Conservation (phyloP, 225 moss, liverwort and hornwort species). For the Sphagnum tenellum region DNA sequence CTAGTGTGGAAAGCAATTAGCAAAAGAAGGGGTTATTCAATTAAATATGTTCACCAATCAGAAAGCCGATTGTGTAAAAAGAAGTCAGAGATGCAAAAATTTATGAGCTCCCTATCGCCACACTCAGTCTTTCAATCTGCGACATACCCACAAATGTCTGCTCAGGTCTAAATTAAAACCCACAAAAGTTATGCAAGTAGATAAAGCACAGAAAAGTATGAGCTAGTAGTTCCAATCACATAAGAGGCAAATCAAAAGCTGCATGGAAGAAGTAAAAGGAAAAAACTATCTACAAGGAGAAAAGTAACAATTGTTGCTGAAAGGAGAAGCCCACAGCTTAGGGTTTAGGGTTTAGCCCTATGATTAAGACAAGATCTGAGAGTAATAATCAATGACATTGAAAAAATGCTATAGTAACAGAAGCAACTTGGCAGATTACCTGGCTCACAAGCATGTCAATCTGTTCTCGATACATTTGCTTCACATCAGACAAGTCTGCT, state of each 20-base stretch:
- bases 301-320: too few species aligned
- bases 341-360: too few species aligned
- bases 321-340: background rate
- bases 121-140: slow-evolving; percentile 93
- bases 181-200: too few species aligned
- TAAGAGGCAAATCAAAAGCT: slow-evolving; percentile 1
- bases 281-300: background rate
- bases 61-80: slow-evolving; percentile 7
- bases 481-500: slow-evolving; percentile 95
- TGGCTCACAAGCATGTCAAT: slow-evolving; percentile 95
- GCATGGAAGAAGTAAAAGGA: background rate
- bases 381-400: too few species aligned
- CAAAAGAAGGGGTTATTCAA: too few species aligned
- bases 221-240: background rate
- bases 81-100: background rate
- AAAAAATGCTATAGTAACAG: too few species aligned
- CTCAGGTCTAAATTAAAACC: too few species aligned
- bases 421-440: slow-evolving; percentile 24
- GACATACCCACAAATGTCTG: slow-evolving; percentile 4
- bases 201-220: too few species aligned
- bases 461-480: slow-evolving; percentile 99
- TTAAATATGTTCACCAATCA: background rate
- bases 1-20: too few species aligned
- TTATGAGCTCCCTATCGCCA: slow-evolving; percentile 49
- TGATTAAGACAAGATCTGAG: too few species aligned